Evolutionary conservation across 257 asterid species (phyloP).

Genomic region (Petrea volubilis): DNA sequence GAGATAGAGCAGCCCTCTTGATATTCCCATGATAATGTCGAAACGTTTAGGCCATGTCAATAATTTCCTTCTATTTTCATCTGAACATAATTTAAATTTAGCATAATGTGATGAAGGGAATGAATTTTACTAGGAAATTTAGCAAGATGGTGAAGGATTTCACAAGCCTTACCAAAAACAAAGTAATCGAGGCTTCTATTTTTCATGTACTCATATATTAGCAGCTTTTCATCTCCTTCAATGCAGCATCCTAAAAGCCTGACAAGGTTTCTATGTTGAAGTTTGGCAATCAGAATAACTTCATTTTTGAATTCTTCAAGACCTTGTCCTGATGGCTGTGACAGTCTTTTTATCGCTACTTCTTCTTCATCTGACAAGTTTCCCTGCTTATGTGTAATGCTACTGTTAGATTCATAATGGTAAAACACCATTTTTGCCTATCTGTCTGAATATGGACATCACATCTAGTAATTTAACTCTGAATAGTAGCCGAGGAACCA

Average conservation of each 20-base stretch:
- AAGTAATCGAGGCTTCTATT: constrained; percentile 31
- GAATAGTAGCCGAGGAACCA: too few species aligned
- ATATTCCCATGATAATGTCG: constrained; percentile 41
- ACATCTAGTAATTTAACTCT: too few species aligned
- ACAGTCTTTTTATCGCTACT: constrained; percentile 50
- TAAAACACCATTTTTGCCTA: too few species aligned
- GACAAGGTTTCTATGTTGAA: constrained; percentile 51
- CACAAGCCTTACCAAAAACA: constrained; percentile 13
- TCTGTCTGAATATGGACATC: too few species aligned
- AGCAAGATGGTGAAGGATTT: not conserved
- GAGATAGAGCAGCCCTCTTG: constrained; percentile 44
- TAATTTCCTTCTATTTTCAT: constrained; percentile 10
- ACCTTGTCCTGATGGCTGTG: constrained; percentile 44
- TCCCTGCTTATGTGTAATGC: constrained; percentile 35
- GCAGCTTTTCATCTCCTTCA: constrained; percentile 34
- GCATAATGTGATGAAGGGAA: not conserved
- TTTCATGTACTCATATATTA: constrained; percentile 26
- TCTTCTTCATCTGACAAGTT: constrained; percentile 25
- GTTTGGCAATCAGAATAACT: constrained; percentile 37
- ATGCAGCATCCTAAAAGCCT: constrained; percentile 46
- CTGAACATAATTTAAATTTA: too few species aligned
- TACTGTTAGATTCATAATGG: not conserved
- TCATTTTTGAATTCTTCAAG: constrained; percentile 37
- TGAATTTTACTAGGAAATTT: not conserved
- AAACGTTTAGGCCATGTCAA: constrained; percentile 37